Base-by-base conservation (phyloP, 495 filamentous ascomycete species). In the Penicillium crystallinum region DNA sequence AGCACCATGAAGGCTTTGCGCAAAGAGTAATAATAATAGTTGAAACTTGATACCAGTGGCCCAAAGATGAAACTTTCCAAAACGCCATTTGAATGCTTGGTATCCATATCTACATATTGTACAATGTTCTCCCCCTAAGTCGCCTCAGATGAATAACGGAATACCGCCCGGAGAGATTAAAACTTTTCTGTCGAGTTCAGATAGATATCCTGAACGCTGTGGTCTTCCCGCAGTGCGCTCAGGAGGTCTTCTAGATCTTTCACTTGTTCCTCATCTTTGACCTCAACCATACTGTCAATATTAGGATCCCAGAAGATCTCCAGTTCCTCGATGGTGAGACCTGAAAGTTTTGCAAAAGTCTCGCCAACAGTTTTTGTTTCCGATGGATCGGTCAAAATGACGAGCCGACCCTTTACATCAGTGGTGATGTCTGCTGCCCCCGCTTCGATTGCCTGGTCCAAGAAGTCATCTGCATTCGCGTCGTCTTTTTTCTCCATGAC, bases 271-370 rank as follows among this genome's bases (percentile, higher is more conserved):
- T 82, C 72, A 36, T 75, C 70, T 51, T 82, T 76, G 4, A 76
- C 59, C 12, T 73, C 63, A 14, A 88, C 82, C 68, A 81, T 78
- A 0, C 86, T 90, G 44, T 97, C 92, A 48, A 81, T 77, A 48
- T 90, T 95, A 0, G 91, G 80, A 49, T 85, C 80, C 90, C 89
- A 97, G 40, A 95, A 77, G 27, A 97, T 93, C 40, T 91, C 88
- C 25, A 80, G 79, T 54, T 74, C 84, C 45, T 85, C 69, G 22
- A 92, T 77, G 43, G 82, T 79, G 49, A 96, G 64, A 0, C 76
- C 78, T 11, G 83, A 73, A 19, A 71, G 67, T 46, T 78, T 74
- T 1, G 78, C 72, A 14, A 97, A 58, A 17, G 70, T 66, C 53
- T 90, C 76, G 15, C 81, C 82, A 10, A 88, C 82, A 12, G 78